Evolutionary conservation across 495 filamentous ascomycete species (phyloP).

Genomic region (Trichoderma parareesei): DNA sequence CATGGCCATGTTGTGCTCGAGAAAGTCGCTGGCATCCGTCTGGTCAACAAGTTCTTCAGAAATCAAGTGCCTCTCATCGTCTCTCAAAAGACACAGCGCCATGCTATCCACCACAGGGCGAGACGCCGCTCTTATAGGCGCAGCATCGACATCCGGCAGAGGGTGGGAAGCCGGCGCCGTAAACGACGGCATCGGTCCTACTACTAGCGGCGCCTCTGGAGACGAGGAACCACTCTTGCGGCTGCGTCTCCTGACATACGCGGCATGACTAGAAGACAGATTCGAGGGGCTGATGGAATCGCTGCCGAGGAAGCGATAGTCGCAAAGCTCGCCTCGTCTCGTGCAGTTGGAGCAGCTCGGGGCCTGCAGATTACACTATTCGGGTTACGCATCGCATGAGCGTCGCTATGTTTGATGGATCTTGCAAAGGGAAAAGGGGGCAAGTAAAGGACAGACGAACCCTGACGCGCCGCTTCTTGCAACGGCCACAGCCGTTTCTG

Average conservation of each 20-base stretch:
- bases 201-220: neutral
- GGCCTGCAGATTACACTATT: constrained; percentile 19
- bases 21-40: neutral
- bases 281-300: constrained; percentile 10
- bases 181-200: neutral
- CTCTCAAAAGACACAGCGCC: neutral
- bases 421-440: neutral
- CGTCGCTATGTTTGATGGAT: neutral
- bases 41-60: neutral
- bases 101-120: neutral
- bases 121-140: neutral
- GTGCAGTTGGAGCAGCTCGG: constrained; percentile 20
- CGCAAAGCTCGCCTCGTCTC: constrained; percentile 19
- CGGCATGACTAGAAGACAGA: constrained; percentile 12
- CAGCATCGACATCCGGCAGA: neutral
- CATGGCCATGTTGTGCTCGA: neutral
- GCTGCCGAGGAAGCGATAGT: constrained; percentile 15
- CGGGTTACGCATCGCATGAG: neutral
- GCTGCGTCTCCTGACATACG: constrained; percentile 8
- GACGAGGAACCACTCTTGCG: neutral
- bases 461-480: constrained; percentile 20
- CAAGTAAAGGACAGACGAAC: constrained; percentile 12
- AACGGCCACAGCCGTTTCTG: constrained; percentile 20
- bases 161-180: neutral
- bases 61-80: neutral